These are phyloP conservation scores for Albatrellus ellisii DNA, from an alignment of 768 basidiomycete genomes.

Conservation along the genomic window DNA sequence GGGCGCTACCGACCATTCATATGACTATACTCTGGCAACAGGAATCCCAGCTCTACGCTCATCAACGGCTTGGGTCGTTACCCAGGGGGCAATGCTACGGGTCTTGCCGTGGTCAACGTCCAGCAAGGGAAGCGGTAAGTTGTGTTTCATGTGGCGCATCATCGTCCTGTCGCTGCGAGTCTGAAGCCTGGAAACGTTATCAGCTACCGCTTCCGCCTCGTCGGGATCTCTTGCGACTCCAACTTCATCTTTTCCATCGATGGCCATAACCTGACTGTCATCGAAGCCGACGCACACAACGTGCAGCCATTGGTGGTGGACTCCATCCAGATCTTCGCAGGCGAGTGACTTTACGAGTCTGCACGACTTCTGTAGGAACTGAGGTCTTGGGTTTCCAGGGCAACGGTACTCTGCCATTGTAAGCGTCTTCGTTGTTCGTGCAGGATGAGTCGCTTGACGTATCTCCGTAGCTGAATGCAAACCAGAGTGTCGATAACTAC, in stretches of 20 bases:
- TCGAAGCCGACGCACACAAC: slow-evolving; percentile 30
- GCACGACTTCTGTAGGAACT: not conserved
- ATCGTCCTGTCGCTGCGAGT: not conserved
- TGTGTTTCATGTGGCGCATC: not conserved
- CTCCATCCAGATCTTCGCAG: slow-evolving; percentile 25
- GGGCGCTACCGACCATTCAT: not conserved
- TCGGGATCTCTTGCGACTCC: slow-evolving; percentile 20
- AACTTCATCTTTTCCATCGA: slow-evolving; percentile 23
- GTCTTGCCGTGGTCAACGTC: slow-evolving; percentile 27
- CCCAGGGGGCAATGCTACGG: slow-evolving; percentile 19
- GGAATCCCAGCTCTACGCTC: slow-evolving; percentile 24
- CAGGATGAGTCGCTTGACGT: not conserved
- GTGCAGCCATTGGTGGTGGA: slow-evolving; percentile 20
- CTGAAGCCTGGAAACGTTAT: not conserved
- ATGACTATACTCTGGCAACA: not conserved
- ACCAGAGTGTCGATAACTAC: slow-evolving; percentile 27
- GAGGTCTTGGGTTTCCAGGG: not conserved
- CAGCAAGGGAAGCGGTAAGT: slow-evolving; percentile 24
- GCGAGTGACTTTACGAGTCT: not conserved
- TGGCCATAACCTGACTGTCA: slow-evolving; percentile 26
- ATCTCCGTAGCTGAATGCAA: slow-evolving; percentile 17
- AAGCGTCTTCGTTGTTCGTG: not conserved
- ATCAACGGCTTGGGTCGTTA: slow-evolving; percentile 34
- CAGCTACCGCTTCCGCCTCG: slow-evolving; percentile 22
- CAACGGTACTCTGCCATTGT: slow-evolving; percentile 5